Conservation (phyloP, 176 grass and related monocot species). For the Aegilops bicornis region DNA sequence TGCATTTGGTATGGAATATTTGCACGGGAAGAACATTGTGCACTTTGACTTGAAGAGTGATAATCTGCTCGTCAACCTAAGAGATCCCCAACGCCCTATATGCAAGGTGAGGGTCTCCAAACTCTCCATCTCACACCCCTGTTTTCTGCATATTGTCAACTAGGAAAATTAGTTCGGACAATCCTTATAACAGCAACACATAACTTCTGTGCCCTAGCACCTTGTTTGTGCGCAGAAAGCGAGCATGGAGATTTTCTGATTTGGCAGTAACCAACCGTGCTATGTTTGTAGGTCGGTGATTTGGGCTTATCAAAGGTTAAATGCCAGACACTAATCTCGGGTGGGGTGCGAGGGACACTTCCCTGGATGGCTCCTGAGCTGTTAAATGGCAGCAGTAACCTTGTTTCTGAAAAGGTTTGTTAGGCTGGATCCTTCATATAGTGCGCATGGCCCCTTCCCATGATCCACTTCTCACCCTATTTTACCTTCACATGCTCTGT, state of each 20-base stretch:
- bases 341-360: conserved; percentile 93
- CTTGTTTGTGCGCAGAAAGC: neutral
- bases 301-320: conserved; percentile 97
- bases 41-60: conserved; percentile 99
- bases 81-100: conserved; percentile 91
- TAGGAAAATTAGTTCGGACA: neutral
- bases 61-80: conserved; percentile 96
- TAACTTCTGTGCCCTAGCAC: neutral
- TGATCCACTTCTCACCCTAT: neutral
- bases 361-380: conserved; percentile 99
- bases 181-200: neutral
- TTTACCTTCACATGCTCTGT: neutral
- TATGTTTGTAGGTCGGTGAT: conserved; percentile 82
- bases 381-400: conserved; percentile 82
- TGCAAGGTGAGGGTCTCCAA: conserved; percentile 69
- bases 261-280: neutral
- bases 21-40: conserved; percentile 96
- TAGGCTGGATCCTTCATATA: neutral
- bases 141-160: neutral
- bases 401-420: conserved; percentile 91
- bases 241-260: neutral
- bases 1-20: conserved; percentile 99
- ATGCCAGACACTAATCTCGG: conserved; percentile 88
- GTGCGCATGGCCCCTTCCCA: neutral
- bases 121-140: neutral